These are phyloP conservation scores for Ophiocytium majus DNA, from an alignment of 352 stramenopile species.

Conservation along the genomic window DNA sequence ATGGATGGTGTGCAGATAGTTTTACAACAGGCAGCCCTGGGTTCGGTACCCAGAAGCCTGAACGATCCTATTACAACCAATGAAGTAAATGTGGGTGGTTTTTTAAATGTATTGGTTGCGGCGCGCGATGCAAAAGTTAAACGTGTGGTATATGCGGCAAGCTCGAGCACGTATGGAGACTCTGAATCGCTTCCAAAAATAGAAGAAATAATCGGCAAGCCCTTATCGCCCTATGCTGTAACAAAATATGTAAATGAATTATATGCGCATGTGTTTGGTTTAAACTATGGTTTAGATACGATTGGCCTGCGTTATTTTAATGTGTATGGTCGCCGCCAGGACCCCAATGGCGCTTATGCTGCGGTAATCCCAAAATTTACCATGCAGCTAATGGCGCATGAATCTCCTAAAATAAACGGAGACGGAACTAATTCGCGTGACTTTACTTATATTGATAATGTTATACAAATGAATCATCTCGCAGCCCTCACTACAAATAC, in stretches of 20 bases:
- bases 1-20: background rate
- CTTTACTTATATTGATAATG: conserved; percentile 15
- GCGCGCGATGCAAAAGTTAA: conserved; percentile 1
- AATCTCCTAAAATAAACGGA: conserved; percentile 6
- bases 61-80: conserved; percentile 16
- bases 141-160: background rate
- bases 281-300: background rate
- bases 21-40: background rate
- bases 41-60: background rate
- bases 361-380: conserved; percentile 8
- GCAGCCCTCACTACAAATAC: background rate
- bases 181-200: background rate
- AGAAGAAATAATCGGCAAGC: background rate
- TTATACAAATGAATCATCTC: conserved; percentile 11
- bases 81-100: conserved; percentile 8
- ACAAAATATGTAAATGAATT: conserved; percentile 17
- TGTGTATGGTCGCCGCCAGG: conserved; percentile 15
- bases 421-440: conserved; percentile 2
- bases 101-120: conserved; percentile 1
- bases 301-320: conserved; percentile 18
- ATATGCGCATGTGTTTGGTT: conserved; percentile 13
- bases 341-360: conserved; percentile 6
- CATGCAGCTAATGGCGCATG: background rate
- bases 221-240: conserved; percentile 2
- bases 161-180: background rate